Base-by-base conservation (phyloP, 1,139 yeast genomes). In the Diutina pseudorugosa region DNA sequence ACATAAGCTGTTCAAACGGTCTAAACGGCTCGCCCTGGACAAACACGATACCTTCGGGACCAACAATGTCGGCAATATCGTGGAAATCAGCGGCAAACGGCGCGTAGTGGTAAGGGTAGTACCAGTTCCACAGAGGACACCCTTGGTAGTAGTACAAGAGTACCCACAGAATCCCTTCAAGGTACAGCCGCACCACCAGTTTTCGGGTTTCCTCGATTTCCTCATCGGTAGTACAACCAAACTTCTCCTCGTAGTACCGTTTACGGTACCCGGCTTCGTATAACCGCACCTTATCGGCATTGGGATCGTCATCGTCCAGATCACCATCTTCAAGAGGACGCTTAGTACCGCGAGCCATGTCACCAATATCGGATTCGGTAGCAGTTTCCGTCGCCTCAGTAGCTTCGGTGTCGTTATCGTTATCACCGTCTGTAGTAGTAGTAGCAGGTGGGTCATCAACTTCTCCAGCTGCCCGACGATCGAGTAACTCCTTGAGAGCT, bases 1-100 rank as follows among this genome's bases (percentile, higher is more conserved):
- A 95, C 99, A 94, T 93, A 61, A 94, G 77, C 70, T 94, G 99
- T 65, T 93, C 95, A 67, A 89, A 93, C 9, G 99, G 98, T 55
- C 75, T 80, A 70, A 93, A 90, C 0, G 98, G 98, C 12, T 67
- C 64, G 4, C 95, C 91, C 59, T 76, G 67, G 19, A 83, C 81
- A 62, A 91, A 91, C 36, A 72, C 66, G 55, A 88, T 75, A n/a
- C 64, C 64, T 11, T 45, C 49, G 7, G 51, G 48, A 41, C 66
- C 66, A n/a, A 62, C 61, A 7, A 62, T 58, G n/a, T 65, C 65
- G 50, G 73, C 61, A 54, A 76, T 68, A 53, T 76, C 79, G 33
- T 77, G 68, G 57, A 91, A 76, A 66, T 91, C 98, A 3, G 96
- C 87, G 57, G 91, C 88, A 69, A 95, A 80, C 52, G 98, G 98